Evolutionary conservation across 352 stramenopile species (phyloP).

Genomic region (Globisporangium viniferum): DNA sequence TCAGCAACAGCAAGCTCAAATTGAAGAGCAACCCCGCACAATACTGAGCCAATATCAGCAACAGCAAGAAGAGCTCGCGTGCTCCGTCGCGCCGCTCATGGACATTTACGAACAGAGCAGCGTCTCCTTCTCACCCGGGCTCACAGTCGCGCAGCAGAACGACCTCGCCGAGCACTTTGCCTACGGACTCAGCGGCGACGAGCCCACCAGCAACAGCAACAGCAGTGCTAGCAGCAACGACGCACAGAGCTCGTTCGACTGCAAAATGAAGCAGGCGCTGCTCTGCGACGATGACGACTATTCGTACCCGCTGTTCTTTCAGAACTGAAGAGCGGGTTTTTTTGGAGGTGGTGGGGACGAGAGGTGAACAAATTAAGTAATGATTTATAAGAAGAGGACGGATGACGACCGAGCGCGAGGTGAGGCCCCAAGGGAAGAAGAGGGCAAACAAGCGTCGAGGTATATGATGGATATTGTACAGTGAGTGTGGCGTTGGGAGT

Average conservation of each 20-base stretch:
- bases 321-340: background rate
- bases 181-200: background rate
- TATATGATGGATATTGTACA: no score
- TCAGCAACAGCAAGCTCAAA: background rate
- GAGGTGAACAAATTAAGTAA: background rate
- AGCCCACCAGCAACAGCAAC: background rate
- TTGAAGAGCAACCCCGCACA: background rate
- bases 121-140: background rate
- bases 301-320: background rate
- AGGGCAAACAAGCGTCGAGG: no score
- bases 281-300: background rate
- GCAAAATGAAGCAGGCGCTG: slow-evolving; percentile 1
- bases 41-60: background rate
- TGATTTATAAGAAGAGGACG: background rate
- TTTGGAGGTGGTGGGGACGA: background rate
- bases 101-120: slow-evolving; percentile 1
- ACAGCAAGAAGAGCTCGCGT: background rate
- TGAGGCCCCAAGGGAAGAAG: no score
- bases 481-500: no score
- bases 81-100: slow-evolving; percentile 4
- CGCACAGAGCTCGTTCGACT: background rate
- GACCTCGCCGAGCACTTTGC: background rate
- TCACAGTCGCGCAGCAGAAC: background rate
- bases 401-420: no score
- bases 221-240: no score